Percentiles rank a stretch among this genome's conserved stretches.
These are phyloP conservation scores for Casuarina equisetifolia DNA, from an alignment of 306 rosid genomes.

Conservation along the genomic window DNA sequence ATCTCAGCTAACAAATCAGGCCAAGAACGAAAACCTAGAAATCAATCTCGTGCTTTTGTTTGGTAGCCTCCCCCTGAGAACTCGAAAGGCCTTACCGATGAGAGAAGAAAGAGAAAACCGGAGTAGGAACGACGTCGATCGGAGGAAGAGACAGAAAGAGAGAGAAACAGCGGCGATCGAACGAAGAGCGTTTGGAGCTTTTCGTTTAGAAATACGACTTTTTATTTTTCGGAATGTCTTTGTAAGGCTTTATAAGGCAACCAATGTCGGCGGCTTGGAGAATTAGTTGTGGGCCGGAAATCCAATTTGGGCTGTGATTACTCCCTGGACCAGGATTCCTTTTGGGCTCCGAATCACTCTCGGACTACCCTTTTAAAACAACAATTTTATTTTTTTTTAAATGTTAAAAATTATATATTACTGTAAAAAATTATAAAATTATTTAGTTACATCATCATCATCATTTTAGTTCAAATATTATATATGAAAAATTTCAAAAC, in stretches of 20 bases:
- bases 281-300: no score
- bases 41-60: conserved; percentile 1
- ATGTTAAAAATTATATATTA: no score
- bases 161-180: not conserved
- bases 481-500: no score
- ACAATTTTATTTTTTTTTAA: no score
- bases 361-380: no score
- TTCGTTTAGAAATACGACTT: not conserved
- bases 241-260: not conserved
- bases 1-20: conserved; percentile 14
- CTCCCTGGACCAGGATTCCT: no score
- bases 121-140: not conserved
- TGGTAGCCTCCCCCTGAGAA: conserved; percentile 33
- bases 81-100: conserved; percentile 70
- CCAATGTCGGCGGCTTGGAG: no score
- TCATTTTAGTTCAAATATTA: no score
- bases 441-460: no score
- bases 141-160: not conserved
- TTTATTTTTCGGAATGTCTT: not conserved
- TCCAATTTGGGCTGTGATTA: no score
- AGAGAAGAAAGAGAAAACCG: conserved; percentile 9
- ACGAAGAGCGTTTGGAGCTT: not conserved
- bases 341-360: no score
- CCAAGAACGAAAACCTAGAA: conserved; percentile 48
- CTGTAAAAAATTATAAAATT: no score